Evolutionary conservation across 345 rosid genomes (phyloP).

Genomic region (Xanthoceras sorbifolium): DNA sequence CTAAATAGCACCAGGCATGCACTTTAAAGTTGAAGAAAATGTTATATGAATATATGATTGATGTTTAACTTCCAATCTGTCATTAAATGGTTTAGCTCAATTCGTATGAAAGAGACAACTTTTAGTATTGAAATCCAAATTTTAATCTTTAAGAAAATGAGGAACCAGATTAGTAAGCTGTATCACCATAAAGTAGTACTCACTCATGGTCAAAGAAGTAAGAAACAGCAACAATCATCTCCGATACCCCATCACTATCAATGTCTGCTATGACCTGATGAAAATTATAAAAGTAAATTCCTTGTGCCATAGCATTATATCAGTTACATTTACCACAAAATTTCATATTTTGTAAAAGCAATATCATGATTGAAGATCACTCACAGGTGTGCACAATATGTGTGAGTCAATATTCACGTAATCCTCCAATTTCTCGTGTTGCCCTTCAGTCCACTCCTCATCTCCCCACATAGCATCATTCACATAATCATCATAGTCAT

Average conservation of each 20-base stretch:
- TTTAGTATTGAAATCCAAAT: not conserved
- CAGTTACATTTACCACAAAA: constrained; percentile 13
- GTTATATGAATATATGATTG: not conserved
- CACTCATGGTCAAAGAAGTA: constrained; percentile 97
- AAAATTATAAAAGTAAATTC: constrained; percentile 26
- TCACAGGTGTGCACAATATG: constrained; percentile 91
- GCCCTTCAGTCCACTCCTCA: constrained; percentile 88
- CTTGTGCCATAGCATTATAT: constrained; percentile 10
- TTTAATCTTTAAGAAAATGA: not conserved
- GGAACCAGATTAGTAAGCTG: not conserved
- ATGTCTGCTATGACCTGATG: constrained; percentile 94
- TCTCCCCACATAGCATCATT: constrained; percentile 94
- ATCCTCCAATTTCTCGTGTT: constrained; percentile 88
- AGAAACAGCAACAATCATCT: constrained; percentile 94
- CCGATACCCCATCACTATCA: constrained; percentile 91
- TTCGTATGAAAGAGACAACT: not conserved
- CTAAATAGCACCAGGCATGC: constrained; percentile 2
- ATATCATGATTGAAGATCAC: constrained; percentile 37
- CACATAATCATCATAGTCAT: constrained; percentile 94
- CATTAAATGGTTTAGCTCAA: constrained; percentile 3
- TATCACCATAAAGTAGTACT: constrained; percentile 39
- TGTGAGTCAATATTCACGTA: constrained; percentile 90
- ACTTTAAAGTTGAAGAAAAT: constrained; percentile 1
- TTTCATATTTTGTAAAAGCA: constrained; percentile 8
- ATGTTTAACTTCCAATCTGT: not conserved